Percentiles rank a stretch among this genome's conserved stretches.
phyloP scores from a whole-genome alignment of 73 alveolate species.

The Stentor roeselii region DNA sequence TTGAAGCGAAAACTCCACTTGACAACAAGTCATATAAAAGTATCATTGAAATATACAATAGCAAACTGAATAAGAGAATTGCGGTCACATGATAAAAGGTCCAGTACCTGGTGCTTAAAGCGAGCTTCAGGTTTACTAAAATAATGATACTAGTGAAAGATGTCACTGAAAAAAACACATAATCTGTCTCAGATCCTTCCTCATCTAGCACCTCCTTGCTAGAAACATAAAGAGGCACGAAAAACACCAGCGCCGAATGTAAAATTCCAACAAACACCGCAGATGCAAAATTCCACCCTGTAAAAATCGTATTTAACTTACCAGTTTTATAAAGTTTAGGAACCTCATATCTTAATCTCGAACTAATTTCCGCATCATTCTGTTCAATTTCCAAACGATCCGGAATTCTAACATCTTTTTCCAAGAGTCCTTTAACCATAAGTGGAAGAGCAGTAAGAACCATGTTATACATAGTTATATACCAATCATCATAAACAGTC shows the following conservation, averaged over 20 bases:
- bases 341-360: slow-evolving; percentile 25
- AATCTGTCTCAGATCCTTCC: slow-evolving; percentile 31
- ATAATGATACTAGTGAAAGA: slow-evolving; percentile 37
- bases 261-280: slow-evolving; percentile 35
- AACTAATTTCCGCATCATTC: slow-evolving; percentile 27
- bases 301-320: slow-evolving; percentile 37
- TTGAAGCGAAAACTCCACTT: no score
- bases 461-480: slow-evolving; percentile 91
- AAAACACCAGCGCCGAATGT: slow-evolving; percentile 35
- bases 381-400: slow-evolving; percentile 26
- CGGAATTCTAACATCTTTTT: slow-evolving; percentile 66
- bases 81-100: slow-evolving; percentile 15
- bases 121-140: slow-evolving; percentile 37
- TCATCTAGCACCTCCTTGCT: not conserved
- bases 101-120: slow-evolving; percentile 40
- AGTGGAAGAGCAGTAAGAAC: slow-evolving; percentile 95
- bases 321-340: slow-evolving; percentile 47
- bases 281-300: slow-evolving; percentile 24
- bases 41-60: not conserved
- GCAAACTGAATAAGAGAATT: not conserved
- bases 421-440: slow-evolving; percentile 81
- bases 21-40: not conserved
- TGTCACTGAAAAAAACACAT: slow-evolving; percentile 37
- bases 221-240: slow-evolving; percentile 26
- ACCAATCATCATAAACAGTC: slow-evolving; percentile 89